Conservation (phyloP, 176 grass and related monocot genomes). For the Rhynchospora breviuscula region DNA sequence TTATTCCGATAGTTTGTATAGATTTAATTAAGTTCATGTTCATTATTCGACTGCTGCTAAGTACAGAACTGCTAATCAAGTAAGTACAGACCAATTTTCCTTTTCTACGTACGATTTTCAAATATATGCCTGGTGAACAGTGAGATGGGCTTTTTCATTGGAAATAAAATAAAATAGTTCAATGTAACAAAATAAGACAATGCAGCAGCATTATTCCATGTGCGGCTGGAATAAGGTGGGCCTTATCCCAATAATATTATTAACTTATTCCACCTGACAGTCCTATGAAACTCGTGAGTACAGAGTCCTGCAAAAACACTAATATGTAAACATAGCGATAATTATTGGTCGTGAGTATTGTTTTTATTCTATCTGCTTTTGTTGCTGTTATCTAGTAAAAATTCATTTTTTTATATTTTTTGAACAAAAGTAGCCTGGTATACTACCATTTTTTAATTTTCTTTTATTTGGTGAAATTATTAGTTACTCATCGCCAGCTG, state of each 20-base stretch:
- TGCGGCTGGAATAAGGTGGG: conserved; percentile 17
- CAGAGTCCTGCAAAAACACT: not conserved
- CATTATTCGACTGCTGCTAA: no score
- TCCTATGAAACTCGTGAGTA: not conserved
- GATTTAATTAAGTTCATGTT: no score
- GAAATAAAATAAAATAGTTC: not conserved
- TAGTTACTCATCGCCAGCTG: no score
- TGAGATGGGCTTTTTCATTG: not conserved
- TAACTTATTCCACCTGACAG: not conserved
- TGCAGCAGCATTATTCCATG: conserved; percentile 6
- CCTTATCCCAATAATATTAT: conserved; percentile 1
- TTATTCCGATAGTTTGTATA: no score
- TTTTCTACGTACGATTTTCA: not conserved
- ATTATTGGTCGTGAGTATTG: no score
- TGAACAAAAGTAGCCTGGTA: no score
- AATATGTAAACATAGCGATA: not conserved
- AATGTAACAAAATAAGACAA: not conserved
- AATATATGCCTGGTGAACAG: not conserved
- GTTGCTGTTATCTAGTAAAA: no score
- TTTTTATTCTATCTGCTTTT: no score
- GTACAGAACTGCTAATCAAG: not conserved
- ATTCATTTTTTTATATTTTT: no score
- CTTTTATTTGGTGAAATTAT: no score
- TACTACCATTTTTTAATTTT: no score
- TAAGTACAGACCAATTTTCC: not conserved